Conservation (phyloP, 2,329 filamentous ascomycete genomes). For the Calcarisporium arbuscula region DNA sequence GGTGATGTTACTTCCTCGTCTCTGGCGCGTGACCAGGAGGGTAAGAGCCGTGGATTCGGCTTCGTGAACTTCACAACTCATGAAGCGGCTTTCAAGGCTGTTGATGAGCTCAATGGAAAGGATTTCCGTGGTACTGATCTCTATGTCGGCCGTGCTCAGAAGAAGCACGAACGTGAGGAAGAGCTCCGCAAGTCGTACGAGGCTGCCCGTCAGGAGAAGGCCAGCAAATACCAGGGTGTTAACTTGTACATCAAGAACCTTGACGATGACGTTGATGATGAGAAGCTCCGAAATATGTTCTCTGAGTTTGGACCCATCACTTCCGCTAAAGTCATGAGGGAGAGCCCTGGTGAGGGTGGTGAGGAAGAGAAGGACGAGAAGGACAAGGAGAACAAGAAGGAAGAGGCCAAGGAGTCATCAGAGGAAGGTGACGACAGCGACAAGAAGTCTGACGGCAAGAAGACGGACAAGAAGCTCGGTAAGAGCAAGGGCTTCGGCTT, state of each 20-base stretch:
- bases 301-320: constrained; percentile 89
- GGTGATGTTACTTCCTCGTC: constrained; percentile 95
- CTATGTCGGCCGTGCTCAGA: constrained; percentile 97
- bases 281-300: constrained; percentile 94
- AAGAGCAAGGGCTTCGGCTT: constrained; percentile 99
- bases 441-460: constrained; percentile 55
- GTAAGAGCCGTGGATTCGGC: constrained; percentile 91
- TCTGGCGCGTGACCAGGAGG: constrained; percentile 79
- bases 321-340: constrained; percentile 98
- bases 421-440: constrained; percentile 38
- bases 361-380: constrained; percentile 47
- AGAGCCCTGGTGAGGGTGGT: constrained; percentile 54
- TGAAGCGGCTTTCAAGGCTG: constrained; percentile 76
- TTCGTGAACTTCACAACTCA: constrained; percentile 96
- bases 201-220: constrained; percentile 94
- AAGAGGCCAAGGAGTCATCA: constrained; percentile 36
- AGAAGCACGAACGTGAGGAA: constrained; percentile 99
- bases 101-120: constrained; percentile 85
- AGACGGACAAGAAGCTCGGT: constrained; percentile 63
- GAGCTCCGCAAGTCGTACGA: constrained; percentile 99
- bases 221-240: constrained; percentile 98
- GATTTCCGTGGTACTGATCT: constrained; percentile 93
- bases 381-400: constrained; percentile 42
- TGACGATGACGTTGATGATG: constrained; percentile 92
- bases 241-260: constrained; percentile 99